phyloP scores from a whole-genome alignment of 148 eudicot species.

The Rhododendron ferrugineum region DNA sequence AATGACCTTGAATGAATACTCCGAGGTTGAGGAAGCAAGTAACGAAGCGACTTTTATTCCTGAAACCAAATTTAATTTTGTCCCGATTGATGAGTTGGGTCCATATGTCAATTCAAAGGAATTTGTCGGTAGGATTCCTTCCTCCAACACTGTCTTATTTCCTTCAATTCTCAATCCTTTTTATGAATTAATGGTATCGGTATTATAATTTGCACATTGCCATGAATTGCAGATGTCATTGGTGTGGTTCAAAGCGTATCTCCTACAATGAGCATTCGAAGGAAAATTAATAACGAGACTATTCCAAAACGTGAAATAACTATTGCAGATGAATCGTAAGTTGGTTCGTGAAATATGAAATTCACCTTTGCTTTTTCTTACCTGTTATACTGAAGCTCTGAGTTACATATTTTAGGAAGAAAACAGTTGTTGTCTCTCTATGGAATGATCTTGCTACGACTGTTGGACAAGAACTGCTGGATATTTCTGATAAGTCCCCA shows the following conservation, averaged over 20 bases:
- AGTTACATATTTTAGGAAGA: constrained; percentile 54
- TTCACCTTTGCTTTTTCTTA: not conserved
- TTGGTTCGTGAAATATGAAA: not conserved
- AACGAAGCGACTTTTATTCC: constrained; percentile 70
- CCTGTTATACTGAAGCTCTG: not conserved
- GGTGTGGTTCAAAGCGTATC: constrained; percentile 91
- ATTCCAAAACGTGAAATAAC: constrained; percentile 91
- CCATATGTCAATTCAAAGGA: constrained; percentile 76
- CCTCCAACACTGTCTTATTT: not conserved
- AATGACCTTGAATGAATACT: constrained; percentile 83
- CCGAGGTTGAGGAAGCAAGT: constrained; percentile 73
- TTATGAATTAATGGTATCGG: not conserved
- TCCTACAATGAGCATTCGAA: constrained; percentile 75
- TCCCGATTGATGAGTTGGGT: constrained; percentile 90
- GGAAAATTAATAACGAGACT: constrained; percentile 68
- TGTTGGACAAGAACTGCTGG: constrained; percentile 82
- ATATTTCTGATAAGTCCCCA: constrained; percentile 83
- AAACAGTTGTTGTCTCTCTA: constrained; percentile 84
- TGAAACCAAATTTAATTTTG: constrained; percentile 75
- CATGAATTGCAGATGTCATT: constrained; percentile 63
- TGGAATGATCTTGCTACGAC: constrained; percentile 90
- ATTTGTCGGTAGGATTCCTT: constrained; percentile 55
- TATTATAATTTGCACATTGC: not conserved
- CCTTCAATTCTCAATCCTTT: not conserved
- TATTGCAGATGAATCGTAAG: constrained; percentile 93